These are phyloP conservation scores for Angomonas deanei DNA, from an alignment of 208 protist genomes.

Conservation along the genomic window DNA sequence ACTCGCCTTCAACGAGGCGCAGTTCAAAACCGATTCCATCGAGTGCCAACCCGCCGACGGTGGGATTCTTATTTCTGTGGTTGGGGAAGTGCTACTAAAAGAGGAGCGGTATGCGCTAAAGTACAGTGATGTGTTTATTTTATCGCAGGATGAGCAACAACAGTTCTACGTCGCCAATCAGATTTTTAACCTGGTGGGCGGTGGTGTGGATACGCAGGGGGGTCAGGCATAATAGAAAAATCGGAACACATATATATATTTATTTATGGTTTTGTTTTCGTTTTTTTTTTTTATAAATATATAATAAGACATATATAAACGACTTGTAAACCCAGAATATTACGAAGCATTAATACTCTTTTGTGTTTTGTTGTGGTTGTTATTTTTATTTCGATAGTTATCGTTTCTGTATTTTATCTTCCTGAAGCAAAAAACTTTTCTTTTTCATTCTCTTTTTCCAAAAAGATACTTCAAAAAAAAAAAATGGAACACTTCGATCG, in stretches of 20 bases:
- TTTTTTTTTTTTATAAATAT: neutral
- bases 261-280: neutral
- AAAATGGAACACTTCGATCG: neutral
- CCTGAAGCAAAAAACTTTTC: too few species aligned
- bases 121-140: conserved; percentile 87
- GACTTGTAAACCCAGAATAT: too few species aligned
- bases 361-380: neutral
- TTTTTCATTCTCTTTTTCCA: conserved; percentile 10
- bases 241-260: conserved; percentile 1
- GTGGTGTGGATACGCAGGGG: conserved; percentile 50
- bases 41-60: conserved; percentile 79
- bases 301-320: too few species aligned
- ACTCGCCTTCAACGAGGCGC: conserved; percentile 65
- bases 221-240: neutral
- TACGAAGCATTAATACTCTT: too few species aligned
- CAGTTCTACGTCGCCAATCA: conserved; percentile 83
- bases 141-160: conserved; percentile 65
- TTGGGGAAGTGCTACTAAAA: conserved; percentile 78
- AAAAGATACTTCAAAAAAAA: conserved; percentile 7
- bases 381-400: neutral
- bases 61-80: conserved; percentile 71
- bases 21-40: conserved; percentile 74
- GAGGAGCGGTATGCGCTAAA: conserved; percentile 79
- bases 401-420: neutral
- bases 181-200: conserved; percentile 85